A percentile compares a stretch with the other conserved stretches of the same genome.
Evolutionary conservation across 2,329 filamentous ascomycete genomes (phyloP).

Genomic region (Hysterium pulicare): DNA sequence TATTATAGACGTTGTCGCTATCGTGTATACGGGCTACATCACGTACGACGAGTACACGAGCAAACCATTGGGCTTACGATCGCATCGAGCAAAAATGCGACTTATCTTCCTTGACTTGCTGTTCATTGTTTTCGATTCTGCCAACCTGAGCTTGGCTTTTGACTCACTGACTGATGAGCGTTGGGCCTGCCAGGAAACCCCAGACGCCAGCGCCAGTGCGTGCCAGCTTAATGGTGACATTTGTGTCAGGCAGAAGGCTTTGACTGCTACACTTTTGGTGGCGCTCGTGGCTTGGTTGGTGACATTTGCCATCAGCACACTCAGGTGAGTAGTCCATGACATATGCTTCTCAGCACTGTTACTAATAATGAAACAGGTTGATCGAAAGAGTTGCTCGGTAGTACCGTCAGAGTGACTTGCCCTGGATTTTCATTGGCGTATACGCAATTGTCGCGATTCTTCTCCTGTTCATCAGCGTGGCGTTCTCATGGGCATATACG

Average conservation of each 20-base stretch:
- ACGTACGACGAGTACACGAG: conserved; percentile 96
- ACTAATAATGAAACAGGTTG: conserved; percentile 7
- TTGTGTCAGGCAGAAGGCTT: conserved; percentile 1
- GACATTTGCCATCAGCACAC: conserved; percentile 76
- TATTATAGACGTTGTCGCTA: conserved; percentile 80
- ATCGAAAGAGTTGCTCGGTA: conserved; percentile 16
- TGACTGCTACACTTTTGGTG: conserved; percentile 2
- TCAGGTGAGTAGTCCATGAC: conserved; percentile 24
- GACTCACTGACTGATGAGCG: conserved; percentile 67
- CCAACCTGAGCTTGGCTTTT: conserved; percentile 87
- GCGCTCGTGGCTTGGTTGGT: conserved; percentile 32
- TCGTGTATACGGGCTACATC: conserved; percentile 90
- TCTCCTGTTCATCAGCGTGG: conserved; percentile 3
- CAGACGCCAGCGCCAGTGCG: neutral
- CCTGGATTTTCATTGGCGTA: neutral
- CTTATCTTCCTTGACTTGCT: conserved; percentile 89
- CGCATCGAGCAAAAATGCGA: conserved; percentile 78
- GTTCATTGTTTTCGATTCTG: conserved; percentile 96
- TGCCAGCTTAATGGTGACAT: conserved; percentile 1
- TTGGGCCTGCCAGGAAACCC: conserved; percentile 45
- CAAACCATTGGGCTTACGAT: conserved; percentile 84
- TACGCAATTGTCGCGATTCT: neutral
- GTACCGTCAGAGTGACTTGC: conserved; percentile 4
- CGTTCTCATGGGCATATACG: conserved; percentile 14
- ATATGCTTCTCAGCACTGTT: no score